Base-by-base conservation (phyloP, 2,329 filamentous ascomycete genomes). In the Exophiala sp. region DNA sequence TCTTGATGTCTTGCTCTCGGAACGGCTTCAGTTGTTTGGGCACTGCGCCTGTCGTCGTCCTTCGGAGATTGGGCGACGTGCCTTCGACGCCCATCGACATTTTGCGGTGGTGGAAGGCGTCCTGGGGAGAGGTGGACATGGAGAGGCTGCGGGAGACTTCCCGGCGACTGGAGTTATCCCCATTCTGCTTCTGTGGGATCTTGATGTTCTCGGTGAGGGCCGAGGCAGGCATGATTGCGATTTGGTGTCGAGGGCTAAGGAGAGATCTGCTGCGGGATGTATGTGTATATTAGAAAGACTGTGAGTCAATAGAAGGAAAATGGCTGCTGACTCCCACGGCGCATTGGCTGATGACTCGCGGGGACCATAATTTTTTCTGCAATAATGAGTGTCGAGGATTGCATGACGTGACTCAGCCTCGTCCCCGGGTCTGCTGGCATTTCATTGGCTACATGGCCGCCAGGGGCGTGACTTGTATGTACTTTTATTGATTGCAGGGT, bases 1-100 rank as follows among this genome's bases (percentile, higher is more conserved):
- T 95, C 74, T 96, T 97, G 72, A 98, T 89, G 66, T 97, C 91
- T 65, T 91, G 83, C 18, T 89, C 93, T 66, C 91, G 85, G 72
- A 98, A 98, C 13, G 93, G 93, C 74, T 96, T 96, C 60, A 98
- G 74, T 60, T 85, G 85, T 72, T 95, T 96, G 13, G 68, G 56
- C 8, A 73, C 65, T 37, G 73, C 70, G 29, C 70, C 58, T 29
- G 76, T 70, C 35, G 68, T 67, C 34, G 66, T 68, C 59, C 69
- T 70, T 52, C 61, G 67, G 41, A 73, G 66, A 46, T 66, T 70
- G 50, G 63, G 54, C 9, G 59, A 56, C 14, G 48, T 72, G 56
- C 70, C 69, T 58, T 76, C 73, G 16, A 49, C 39, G 13, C 48
- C 44, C n/a, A 50, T 54, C n/a, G 56, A 58, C 13, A 52, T n/a